These are phyloP conservation scores for Skeletonema tropicum DNA, from an alignment of 108 stramenopile species.

Conservation along the genomic window DNA sequence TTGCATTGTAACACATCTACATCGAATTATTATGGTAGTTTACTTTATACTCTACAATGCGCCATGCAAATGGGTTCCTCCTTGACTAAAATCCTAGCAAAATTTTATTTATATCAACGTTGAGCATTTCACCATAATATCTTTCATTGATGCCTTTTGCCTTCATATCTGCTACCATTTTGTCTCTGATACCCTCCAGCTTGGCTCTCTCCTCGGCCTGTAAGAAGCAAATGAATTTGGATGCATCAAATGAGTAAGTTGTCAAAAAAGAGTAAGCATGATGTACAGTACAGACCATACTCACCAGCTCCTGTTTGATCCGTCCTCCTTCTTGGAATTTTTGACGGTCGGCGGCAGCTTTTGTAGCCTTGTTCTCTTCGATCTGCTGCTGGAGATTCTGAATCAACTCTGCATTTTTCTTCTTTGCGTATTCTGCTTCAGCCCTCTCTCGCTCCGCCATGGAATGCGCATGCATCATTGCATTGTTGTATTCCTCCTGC, in stretches of 20 bases:
- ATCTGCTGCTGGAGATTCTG: constrained; percentile 62
- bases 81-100: not conserved
- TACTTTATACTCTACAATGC: too few relatives aligned
- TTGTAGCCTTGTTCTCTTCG: constrained; percentile 56
- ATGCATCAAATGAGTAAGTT: not conserved
- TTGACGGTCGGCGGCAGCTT: constrained; percentile 39
- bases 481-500: constrained; percentile 58
- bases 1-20: too few relatives aligned
- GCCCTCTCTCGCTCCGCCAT: constrained; percentile 62
- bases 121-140: constrained; percentile 61
- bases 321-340: constrained; percentile 56
- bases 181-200: constrained; percentile 57
- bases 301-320: constrained; percentile 50
- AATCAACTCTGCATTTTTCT: constrained; percentile 44
- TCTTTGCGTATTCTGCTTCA: constrained; percentile 39
- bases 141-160: constrained; percentile 56
- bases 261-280: not conserved
- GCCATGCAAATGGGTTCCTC: too few relatives aligned
- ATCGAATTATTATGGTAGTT: too few relatives aligned
- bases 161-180: constrained; percentile 61
- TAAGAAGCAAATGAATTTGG: not conserved
- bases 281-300: too few relatives aligned
- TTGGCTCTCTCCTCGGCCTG: constrained; percentile 50
- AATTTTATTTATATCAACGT: not conserved
- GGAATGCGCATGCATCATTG: constrained; percentile 36